phyloP scores from a whole-genome alignment of 768 basidiomycete genomes.

The Leccinum subgranulosum region DNA sequence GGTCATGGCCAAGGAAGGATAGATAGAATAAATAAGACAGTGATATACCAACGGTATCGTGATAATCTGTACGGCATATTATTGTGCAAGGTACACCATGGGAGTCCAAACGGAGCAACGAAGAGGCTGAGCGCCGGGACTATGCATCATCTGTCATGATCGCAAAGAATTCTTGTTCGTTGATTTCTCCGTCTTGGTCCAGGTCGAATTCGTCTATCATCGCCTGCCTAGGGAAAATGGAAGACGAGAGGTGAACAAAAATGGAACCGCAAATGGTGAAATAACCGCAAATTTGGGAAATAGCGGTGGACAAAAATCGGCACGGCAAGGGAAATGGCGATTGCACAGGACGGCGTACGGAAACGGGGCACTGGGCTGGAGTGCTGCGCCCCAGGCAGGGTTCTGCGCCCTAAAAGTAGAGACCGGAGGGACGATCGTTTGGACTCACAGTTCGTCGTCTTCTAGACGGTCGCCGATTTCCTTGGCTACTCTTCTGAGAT shows the following conservation, averaged over 20 bases:
- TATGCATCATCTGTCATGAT: conserved; percentile 95
- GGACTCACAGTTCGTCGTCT: conserved; percentile 93
- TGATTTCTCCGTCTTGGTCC: conserved; percentile 97
- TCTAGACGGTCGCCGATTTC: conserved; percentile 95
- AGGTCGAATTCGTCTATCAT: conserved; percentile 99
- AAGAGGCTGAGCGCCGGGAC: not conserved
- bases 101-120: not conserved
- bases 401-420: conserved; percentile 13
- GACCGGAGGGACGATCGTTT: conserved; percentile 2
- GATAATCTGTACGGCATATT: conserved; percentile 7
- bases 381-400: conserved; percentile 22
- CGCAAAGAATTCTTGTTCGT: conserved; percentile 91
- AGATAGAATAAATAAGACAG: conserved; percentile 22
- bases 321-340: conserved; percentile 14
- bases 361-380: conserved; percentile 29
- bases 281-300: conserved; percentile 15
- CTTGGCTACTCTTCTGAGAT: conserved; percentile 90
- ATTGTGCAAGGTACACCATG: not conserved
- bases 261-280: conserved; percentile 13
- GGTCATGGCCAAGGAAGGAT: conserved; percentile 14
- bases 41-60: conserved; percentile 5
- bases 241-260: conserved; percentile 33
- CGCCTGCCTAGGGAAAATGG: conserved; percentile 69
- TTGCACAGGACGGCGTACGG: conserved; percentile 20
- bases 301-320: conserved; percentile 25